A percentile compares a stretch with the other conserved stretches of the same genome.
Evolutionary conservation across 805 yeast genomes (phyloP).

Genomic region (Candida xyloterini): DNA sequence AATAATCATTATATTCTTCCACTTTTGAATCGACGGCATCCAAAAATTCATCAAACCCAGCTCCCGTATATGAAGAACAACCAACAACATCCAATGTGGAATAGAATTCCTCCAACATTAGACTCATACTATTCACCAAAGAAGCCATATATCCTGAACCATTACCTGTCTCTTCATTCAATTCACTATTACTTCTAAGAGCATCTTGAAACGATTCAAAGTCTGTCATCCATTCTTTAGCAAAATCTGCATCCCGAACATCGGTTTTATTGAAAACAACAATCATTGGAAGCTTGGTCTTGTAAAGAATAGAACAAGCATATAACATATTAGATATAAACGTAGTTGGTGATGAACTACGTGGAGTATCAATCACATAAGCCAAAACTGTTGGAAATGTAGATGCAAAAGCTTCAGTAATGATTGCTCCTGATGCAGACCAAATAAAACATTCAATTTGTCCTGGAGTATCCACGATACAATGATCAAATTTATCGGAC

Average conservation of each 20-base stretch:
- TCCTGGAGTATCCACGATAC: constrained; percentile 96
- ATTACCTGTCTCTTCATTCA: constrained; percentile 55
- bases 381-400: constrained; percentile 95
- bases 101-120: constrained; percentile 95
- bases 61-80: constrained; percentile 92
- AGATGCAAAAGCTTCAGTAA: constrained; percentile 95
- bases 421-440: constrained; percentile 96
- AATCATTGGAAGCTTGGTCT: constrained; percentile 95
- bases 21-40: constrained; percentile 82
- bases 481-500: constrained; percentile 54
- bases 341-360: constrained; percentile 91
- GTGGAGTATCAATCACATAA: constrained; percentile 93
- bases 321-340: constrained; percentile 98
- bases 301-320: constrained; percentile 94
- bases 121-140: constrained; percentile 88
- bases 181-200: constrained; percentile 61
- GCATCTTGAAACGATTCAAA: constrained; percentile 89
- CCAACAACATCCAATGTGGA: constrained; percentile 87
- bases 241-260: constrained; percentile 78
- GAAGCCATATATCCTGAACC: constrained; percentile 93
- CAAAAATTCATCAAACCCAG: constrained; percentile 88
- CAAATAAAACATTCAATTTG: constrained; percentile 98
- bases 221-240: constrained; percentile 96
- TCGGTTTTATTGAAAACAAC: constrained; percentile 95
- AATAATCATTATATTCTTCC: constrained; percentile 80